Evolutionary conservation across 2,329 filamentous ascomycete species (phyloP).

Genomic region (Rutstroemia sp.): DNA sequence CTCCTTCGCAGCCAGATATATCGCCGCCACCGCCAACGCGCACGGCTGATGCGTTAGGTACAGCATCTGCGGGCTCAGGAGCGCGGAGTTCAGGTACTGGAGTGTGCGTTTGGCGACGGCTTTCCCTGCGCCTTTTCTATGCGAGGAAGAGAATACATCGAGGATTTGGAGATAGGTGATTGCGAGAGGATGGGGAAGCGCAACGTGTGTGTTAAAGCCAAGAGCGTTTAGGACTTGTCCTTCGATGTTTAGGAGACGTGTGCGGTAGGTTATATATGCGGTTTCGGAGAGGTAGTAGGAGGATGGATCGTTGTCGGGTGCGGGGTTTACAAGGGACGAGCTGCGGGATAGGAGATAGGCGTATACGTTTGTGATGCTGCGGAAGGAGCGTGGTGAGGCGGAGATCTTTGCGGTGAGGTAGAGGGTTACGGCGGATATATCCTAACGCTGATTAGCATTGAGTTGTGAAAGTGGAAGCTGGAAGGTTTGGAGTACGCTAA

Average conservation of each 20-base stretch:
- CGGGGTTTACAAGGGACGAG: slow-evolving; percentile 32
- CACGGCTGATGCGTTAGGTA: slow-evolving; percentile 90
- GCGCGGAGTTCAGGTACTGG: slow-evolving; percentile 75
- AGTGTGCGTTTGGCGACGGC: slow-evolving; percentile 58
- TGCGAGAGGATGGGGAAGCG: slow-evolving; percentile 77
- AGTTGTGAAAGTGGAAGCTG: too few relatives aligned
- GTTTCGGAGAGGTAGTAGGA: slow-evolving; percentile 67
- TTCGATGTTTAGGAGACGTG: slow-evolving; percentile 65
- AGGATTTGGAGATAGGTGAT: slow-evolving; percentile 91
- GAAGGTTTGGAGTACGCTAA: slow-evolving; percentile 27
- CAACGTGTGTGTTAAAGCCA: slow-evolving; percentile 77
- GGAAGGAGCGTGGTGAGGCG: slow-evolving; percentile 64
- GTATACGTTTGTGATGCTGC: slow-evolving; percentile 80
- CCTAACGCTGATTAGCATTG: slow-evolving; percentile 38
- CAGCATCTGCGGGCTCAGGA: slow-evolving; percentile 80
- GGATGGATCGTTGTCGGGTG: slow-evolving; percentile 34
- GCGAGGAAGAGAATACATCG: slow-evolving; percentile 46
- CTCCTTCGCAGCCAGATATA: slow-evolving; percentile 84
- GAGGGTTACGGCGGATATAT: slow-evolving; percentile 72
- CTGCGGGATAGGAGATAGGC: slow-evolving; percentile 64
- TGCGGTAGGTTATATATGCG: slow-evolving; percentile 58
- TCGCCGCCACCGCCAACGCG: slow-evolving; percentile 75
- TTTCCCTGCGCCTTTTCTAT: slow-evolving; percentile 33
- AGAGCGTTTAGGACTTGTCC: slow-evolving; percentile 67
- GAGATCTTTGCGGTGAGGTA: slow-evolving; percentile 82